Percentiles rank a stretch among this genome's conserved stretches.
phyloP scores from a whole-genome alignment of 2,329 filamentous ascomycete genomes.

The Ophiocordyceps robertsii region DNA sequence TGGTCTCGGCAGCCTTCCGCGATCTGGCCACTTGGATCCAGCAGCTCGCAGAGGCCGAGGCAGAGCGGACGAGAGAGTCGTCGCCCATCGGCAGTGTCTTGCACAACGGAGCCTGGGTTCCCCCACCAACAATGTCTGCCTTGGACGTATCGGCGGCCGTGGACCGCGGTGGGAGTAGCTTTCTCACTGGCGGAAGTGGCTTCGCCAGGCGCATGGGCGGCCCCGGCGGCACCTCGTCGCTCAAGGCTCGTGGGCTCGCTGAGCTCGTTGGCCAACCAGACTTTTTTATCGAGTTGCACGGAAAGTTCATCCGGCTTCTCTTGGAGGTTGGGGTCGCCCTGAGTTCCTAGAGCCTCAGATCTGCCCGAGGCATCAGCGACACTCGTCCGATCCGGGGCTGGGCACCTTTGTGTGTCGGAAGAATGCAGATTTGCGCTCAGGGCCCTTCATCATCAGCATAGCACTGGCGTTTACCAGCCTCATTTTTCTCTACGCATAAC shows the following conservation, averaged over 20 bases:
- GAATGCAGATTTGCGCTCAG: background rate
- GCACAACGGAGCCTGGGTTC: conserved; percentile 20
- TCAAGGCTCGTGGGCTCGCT: conserved; percentile 47
- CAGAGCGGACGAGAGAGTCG: conserved; percentile 38
- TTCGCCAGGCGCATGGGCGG: conserved; percentile 45
- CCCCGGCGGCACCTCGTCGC: conserved; percentile 39
- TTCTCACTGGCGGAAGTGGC: conserved; percentile 40
- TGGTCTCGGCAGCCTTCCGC: conserved; percentile 48
- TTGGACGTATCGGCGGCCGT: conserved; percentile 17
- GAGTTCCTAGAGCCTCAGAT: conserved; percentile 23
- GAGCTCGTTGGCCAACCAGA: conserved; percentile 54
- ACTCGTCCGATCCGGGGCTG: background rate
- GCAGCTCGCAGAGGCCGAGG: conserved; percentile 47
- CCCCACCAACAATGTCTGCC: conserved; percentile 12
- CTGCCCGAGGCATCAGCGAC: background rate
- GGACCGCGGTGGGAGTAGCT: conserved; percentile 37
- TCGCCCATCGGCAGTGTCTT: conserved; percentile 25
- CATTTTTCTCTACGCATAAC: background rate
- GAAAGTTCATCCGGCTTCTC: conserved; percentile 48
- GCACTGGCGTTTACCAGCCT: background rate
- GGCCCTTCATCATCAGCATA: background rate
- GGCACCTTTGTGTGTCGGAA: background rate
- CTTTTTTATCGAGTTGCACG: conserved; percentile 55
- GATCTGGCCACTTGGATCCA: conserved; percentile 54
- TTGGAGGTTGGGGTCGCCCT: conserved; percentile 43